These are phyloP conservation scores for Pythium brachiatum DNA, from an alignment of 352 stramenopile species.

Conservation along the genomic window DNA sequence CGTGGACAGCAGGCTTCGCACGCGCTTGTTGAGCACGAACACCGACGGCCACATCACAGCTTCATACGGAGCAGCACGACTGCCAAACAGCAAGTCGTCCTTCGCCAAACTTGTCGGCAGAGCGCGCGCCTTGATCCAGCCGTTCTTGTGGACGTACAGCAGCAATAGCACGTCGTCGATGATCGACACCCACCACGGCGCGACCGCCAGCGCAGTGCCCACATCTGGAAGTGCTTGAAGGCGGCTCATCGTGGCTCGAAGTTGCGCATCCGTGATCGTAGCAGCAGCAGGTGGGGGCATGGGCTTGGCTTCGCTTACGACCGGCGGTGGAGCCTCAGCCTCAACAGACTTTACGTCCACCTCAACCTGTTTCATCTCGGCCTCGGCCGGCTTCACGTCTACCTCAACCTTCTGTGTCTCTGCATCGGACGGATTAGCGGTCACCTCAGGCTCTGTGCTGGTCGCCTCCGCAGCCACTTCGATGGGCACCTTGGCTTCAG, in stretches of 20 bases:
- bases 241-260: slow-evolving; percentile 35
- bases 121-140: slow-evolving; percentile 61
- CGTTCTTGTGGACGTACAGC: slow-evolving; percentile 61
- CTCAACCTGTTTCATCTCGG: background rate
- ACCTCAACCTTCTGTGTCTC: background rate
- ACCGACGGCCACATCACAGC: slow-evolving; percentile 45
- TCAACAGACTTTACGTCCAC: background rate
- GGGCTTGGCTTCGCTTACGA: background rate
- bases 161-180: slow-evolving; percentile 77
- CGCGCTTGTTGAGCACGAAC: slow-evolving; percentile 45
- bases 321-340: background rate
- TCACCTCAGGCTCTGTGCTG: background rate
- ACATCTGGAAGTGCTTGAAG: slow-evolving; percentile 45
- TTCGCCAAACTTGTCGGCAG: slow-evolving; percentile 38
- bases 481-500: background rate
- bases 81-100: slow-evolving; percentile 53
- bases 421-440: background rate
- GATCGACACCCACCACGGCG: slow-evolving; percentile 75
- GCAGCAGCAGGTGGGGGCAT: background rate
- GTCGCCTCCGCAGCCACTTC: background rate
- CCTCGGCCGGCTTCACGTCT: background rate
- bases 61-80: slow-evolving; percentile 32
- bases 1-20: slow-evolving; percentile 45
- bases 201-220: slow-evolving; percentile 29
- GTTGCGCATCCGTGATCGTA: slow-evolving; percentile 11